A percentile compares a stretch with the other conserved stretches of the same genome.
Conservation (phyloP, 768 basidiomycete species). For the Saitozyma podzolica region DNA sequence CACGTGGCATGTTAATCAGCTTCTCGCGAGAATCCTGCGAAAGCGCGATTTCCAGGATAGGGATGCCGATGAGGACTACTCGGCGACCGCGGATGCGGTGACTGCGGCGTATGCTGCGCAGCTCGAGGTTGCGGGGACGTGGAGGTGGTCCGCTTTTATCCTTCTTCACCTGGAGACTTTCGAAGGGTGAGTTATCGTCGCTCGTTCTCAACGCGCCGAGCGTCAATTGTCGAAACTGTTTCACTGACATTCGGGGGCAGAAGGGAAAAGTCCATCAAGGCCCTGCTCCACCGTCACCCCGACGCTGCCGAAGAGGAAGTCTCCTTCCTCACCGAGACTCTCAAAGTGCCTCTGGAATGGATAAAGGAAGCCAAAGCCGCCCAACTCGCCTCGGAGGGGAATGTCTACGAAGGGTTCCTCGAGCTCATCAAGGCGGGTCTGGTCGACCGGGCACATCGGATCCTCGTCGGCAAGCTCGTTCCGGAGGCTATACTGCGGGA, state of each 20-base stretch:
- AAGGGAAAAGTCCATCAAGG: conserved; percentile 77
- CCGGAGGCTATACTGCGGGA: conserved; percentile 78
- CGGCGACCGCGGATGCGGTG: conserved; percentile 76
- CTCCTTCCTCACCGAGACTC: conserved; percentile 60
- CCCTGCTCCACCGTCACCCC: conserved; percentile 66
- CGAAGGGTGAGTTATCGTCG: conserved; percentile 64
- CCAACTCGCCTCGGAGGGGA: conserved; percentile 64
- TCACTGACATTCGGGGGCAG: conserved; percentile 55
- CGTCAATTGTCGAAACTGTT: neutral
- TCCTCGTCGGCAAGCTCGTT: conserved; percentile 82
- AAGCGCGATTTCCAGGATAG: conserved; percentile 87
- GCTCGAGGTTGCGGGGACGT: conserved; percentile 74
- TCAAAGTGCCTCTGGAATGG: conserved; percentile 82
- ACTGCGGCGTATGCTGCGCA: conserved; percentile 83
- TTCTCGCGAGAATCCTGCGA: conserved; percentile 78
- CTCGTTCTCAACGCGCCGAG: neutral
- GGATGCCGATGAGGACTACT: conserved; percentile 62
- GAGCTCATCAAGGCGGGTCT: conserved; percentile 69
- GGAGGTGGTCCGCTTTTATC: conserved; percentile 85
- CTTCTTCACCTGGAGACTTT: conserved; percentile 81
- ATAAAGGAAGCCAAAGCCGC: conserved; percentile 84
- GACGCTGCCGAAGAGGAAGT: conserved; percentile 34
- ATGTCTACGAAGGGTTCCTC: conserved; percentile 73
- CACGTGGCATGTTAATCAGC: conserved; percentile 88
- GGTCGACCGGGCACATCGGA: conserved; percentile 72